phyloP scores from a whole-genome alignment of 2,329 filamentous ascomycete species.

The Clonostachys rosea region DNA sequence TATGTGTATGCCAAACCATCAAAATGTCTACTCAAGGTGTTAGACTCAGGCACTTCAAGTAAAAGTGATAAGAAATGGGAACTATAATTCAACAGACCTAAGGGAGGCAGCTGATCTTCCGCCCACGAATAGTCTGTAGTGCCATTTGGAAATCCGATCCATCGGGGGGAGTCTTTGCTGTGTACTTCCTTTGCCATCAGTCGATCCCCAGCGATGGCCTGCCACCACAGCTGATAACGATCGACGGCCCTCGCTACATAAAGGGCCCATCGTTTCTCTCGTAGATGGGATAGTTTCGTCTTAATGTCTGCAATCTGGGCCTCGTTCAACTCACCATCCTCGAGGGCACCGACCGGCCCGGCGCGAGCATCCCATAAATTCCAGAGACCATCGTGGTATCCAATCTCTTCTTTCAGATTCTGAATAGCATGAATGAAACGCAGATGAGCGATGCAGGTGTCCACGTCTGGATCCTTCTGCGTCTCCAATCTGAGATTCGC shows the following conservation, averaged over 20 bases:
- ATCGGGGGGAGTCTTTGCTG: too few species aligned
- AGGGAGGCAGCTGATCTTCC: too few species aligned
- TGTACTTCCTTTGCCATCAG: conserved; percentile 13
- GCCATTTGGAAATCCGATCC: too few species aligned
- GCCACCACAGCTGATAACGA: conserved; percentile 60
- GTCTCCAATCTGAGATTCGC: too few species aligned
- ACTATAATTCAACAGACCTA: too few species aligned
- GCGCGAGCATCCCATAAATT: conserved; percentile 49
- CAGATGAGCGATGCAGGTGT: conserved; percentile 67
- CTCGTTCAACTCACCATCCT: conserved; percentile 5
- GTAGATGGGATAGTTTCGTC: conserved; percentile 20
- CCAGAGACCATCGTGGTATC: conserved; percentile 63
- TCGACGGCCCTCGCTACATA: conserved; percentile 60
- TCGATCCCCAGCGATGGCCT: not conserved
- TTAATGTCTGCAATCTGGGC: not conserved
- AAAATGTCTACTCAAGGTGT: conserved; percentile 56
- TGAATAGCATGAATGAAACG: conserved; percentile 68
- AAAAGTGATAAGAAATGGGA: too few species aligned
- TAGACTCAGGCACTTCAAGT: too few species aligned
- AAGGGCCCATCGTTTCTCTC: conserved; percentile 66
- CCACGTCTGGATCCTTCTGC: conserved; percentile 7
- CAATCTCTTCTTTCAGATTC: conserved; percentile 61
- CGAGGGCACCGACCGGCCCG: conserved; percentile 7
- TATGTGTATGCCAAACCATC: conserved; percentile 77
- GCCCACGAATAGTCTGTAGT: too few species aligned